A percentile compares a stretch with the other conserved stretches of the same genome.
phyloP scores from a whole-genome alignment of 768 basidiomycete species.

The Porpolomopsis calyptriformis region DNA sequence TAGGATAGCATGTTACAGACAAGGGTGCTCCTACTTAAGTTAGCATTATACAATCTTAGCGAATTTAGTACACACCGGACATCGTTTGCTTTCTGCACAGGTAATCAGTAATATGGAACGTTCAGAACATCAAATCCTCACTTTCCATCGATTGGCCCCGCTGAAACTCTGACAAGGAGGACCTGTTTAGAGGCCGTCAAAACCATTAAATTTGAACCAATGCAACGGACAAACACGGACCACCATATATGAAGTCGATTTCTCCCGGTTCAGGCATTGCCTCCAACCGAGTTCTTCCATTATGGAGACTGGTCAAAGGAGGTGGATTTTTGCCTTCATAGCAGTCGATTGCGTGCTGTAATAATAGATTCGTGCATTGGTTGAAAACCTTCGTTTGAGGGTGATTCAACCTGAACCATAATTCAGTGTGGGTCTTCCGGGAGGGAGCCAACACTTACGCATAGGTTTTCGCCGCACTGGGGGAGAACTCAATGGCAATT shows the following conservation, averaged over 20 bases:
- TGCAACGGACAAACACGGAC: slow-evolving; percentile 26
- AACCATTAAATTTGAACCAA: background rate
- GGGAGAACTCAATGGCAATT: slow-evolving; percentile 60
- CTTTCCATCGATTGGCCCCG: slow-evolving; percentile 50
- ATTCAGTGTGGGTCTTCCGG: background rate
- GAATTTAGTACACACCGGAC: slow-evolving; percentile 31
- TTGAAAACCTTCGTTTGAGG: slow-evolving; percentile 50
- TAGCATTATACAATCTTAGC: background rate
- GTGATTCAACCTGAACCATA: slow-evolving; percentile 46
- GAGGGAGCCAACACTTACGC: slow-evolving; percentile 37
- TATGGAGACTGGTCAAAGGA: slow-evolving; percentile 29
- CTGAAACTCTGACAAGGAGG: slow-evolving; percentile 73
- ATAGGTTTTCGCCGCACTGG: slow-evolving; percentile 55
- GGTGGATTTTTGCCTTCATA: slow-evolving; percentile 29
- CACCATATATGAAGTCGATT: slow-evolving; percentile 66
- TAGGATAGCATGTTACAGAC: slow-evolving; percentile 4
- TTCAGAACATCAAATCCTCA: slow-evolving; percentile 17
- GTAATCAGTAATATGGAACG: background rate
- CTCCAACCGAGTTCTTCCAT: slow-evolving; percentile 26
- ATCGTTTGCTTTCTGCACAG: slow-evolving; percentile 44
- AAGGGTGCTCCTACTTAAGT: slow-evolving; percentile 1
- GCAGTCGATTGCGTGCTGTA: slow-evolving; percentile 46
- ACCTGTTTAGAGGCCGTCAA: slow-evolving; percentile 28
- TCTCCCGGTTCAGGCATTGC: slow-evolving; percentile 48
- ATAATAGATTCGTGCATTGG: slow-evolving; percentile 48